phyloP scores from a whole-genome alignment of 495 filamentous ascomycete species.

The Penicillium ochrochloron region DNA sequence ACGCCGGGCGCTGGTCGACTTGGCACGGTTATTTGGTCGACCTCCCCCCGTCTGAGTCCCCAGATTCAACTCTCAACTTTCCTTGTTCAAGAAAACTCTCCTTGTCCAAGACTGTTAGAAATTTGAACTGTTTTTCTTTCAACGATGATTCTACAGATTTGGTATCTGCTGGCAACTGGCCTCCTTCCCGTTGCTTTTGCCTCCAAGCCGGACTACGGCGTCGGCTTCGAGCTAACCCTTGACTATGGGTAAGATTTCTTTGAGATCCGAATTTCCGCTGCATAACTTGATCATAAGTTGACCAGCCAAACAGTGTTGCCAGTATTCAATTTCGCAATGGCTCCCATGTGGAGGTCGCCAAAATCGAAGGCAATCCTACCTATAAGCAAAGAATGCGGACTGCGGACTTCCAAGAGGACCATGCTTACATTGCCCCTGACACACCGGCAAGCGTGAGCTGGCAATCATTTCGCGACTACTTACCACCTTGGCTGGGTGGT shows the following conservation, averaged over 20 bases:
- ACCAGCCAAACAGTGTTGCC: not conserved
- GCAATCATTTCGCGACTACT: constrained; percentile 2
- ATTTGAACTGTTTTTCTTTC: not conserved
- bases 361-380: not conserved
- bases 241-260: not conserved
- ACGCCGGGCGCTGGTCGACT: not conserved
- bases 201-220: not conserved
- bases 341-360: not conserved
- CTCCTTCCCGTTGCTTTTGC: not conserved
- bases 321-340: not conserved
- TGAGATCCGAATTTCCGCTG: too few species aligned
- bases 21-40: not conserved
- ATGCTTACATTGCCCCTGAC: not conserved
- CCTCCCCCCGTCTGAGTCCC: not conserved
- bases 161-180: not conserved
- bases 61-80: not conserved
- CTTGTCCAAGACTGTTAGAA: too few species aligned
- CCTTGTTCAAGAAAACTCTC: too few species aligned
- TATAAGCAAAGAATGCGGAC: not conserved
- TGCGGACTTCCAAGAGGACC: not conserved
- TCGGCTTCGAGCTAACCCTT: constrained; percentile 6
- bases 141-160: not conserved
- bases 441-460: not conserved
- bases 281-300: not conserved
- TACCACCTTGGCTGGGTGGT: not conserved